Evolutionary conservation across 371 early-diverging fungal genomes (phyloP), one percentile per base, ranked within the genome.

Genomic region (Entomophthora muscae): DNA sequence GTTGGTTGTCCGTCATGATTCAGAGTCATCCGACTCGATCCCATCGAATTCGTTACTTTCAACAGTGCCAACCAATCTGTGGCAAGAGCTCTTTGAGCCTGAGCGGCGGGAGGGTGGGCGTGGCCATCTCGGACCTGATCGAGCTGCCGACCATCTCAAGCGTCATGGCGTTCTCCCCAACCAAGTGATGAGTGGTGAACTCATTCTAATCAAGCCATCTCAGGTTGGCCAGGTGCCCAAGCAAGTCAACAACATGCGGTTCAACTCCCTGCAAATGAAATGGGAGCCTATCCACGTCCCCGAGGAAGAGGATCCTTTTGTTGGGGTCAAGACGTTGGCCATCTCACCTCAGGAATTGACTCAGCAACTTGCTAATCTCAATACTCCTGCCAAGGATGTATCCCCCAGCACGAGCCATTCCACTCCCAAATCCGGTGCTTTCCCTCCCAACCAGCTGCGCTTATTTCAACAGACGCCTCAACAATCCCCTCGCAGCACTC

Each of bases 91-190:
- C 55, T 55, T 55, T 27, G 7, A 21, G 5, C 26, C 55, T 10
- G 55, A 55, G 24, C 55, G 22, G 28, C 22, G 10, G 22, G 55
- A 55, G 28, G 55, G 24, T 10, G 21, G 42, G 17, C 42, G 42
- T 17, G 42, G 42, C 42, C 24, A 27, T 17, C 31, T 58, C 24
- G 59, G 59, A 30, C 59, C 59, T 21, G 59, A 58, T 32, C 24
- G 59, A 13, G 59, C 31, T 7, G 59, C 59, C 26, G 59, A 58
- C 10, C 59, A 58, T 21, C 31, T 58, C 28, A 58, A 58, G 59
- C 24, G 31, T 3, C 22, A 32, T 22, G 59, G 59, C 5, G 30
- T 58, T 28, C 31, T 58, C 26, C 59, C 59, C 24, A 3, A 23
- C 31, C 21, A 58, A 10, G 24, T 27, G 24, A 10, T 23, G 28